These are phyloP conservation scores for Lactarius akahatsu DNA, from an alignment of 768 basidiomycete genomes.

Conservation along the genomic window DNA sequence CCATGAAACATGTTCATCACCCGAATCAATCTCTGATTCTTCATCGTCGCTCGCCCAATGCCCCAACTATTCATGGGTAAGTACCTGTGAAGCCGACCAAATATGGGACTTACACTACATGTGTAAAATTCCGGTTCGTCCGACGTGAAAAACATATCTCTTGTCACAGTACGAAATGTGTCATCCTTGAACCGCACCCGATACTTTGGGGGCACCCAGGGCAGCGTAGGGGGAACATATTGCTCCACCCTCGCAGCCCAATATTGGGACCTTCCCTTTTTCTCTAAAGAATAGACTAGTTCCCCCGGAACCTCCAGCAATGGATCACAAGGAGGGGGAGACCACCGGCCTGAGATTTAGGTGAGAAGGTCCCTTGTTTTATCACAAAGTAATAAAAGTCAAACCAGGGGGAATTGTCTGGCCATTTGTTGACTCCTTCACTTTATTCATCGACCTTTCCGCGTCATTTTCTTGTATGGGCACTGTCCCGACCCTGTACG, in stretches of 20 bases:
- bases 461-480: background rate
- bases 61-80: conserved; percentile 46
- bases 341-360: conserved; percentile 33
- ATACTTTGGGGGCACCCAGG: conserved; percentile 48
- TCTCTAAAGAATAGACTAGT: conserved; percentile 54
- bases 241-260: conserved; percentile 68
- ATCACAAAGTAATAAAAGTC: conserved; percentile 25
- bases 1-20: conserved; percentile 29
- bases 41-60: conserved; percentile 49
- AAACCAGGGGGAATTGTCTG: conserved; percentile 2
- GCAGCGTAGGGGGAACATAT: conserved; percentile 48
- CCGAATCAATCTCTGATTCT: conserved; percentile 34
- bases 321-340: conserved; percentile 48
- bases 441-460: background rate
- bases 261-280: conserved; percentile 40
- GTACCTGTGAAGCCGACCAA: background rate
- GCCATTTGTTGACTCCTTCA: background rate
- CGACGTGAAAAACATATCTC: conserved; percentile 56
- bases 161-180: conserved; percentile 40
- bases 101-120: conserved; percentile 50
- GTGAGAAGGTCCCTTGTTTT: conserved; percentile 25
- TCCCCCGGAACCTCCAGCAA: conserved; percentile 65
- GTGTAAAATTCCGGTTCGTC: conserved; percentile 60
- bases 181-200: conserved; percentile 60
- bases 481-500: conserved; percentile 17